Base-by-base conservation (phyloP, 176 grass and related monocot genomes). In the Bonia amplexicaulis region DNA sequence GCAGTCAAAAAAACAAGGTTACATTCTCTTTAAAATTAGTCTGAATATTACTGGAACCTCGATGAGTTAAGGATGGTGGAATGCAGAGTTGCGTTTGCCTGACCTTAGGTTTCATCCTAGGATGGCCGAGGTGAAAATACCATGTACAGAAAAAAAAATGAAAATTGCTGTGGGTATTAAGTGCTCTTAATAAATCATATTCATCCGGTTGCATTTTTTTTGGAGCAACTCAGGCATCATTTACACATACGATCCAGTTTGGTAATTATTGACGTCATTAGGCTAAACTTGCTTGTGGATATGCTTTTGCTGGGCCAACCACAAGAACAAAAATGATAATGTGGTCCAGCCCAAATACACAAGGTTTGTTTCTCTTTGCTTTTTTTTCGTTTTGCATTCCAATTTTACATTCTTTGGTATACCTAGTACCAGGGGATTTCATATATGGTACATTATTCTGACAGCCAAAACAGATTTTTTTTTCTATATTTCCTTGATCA, bases 291-390 rank as follows among this genome's bases (percentile, higher is more conserved):
- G 70, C 49, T 29, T 35, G 37, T 46, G 42, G 10, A 60, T 51
- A 68, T 60, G 63, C n/a, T 27, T 60, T 10, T 64, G 12, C 46
- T 84, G 87, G 87, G 33, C 66, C 80, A 66, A 23, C 55, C 22
- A 64, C 12, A 51, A 44, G 65, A 78, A 58, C 62, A 76, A 46
- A 39, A 23, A 12, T 44, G 47, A 82, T 76, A 66, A 46, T 2
- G 55, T 84, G 80, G 66, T 84, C 46, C 46, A 78, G 74, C 80
- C 87, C 74, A 84, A 76, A 23, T 58, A 13, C 35, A 64, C 55
- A 78, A 10, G 62, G 9, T 22, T 69, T 39, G 22, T 3, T 71
- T 47, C 14, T 55, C 63, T 53, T 68, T 55, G 15, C 17, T 2
- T 13, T 35, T 25, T 16, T 37, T 37, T 12, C 17, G 1, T 40